Base-by-base conservation (phyloP, 2,329 filamentous ascomycete genomes). In the Stagonosporopsis rhizophila region DNA sequence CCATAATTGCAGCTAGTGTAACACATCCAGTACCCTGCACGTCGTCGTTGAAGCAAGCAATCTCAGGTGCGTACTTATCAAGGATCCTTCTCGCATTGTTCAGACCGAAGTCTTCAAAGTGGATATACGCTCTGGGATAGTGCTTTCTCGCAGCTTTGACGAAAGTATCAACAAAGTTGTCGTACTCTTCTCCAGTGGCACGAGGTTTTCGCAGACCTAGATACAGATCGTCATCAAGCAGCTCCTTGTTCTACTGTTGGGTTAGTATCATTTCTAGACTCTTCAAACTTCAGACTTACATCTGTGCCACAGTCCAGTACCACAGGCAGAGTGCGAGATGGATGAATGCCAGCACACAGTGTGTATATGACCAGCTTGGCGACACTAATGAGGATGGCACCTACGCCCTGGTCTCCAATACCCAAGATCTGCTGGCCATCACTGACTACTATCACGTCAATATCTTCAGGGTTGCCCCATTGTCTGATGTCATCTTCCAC, bases 11-110 rank as follows among this genome's bases (percentile, higher is more conserved):
- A 0, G 92, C 92, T 0, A 96, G 82, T 0, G 92, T 94, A 1
- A 96, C 91, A 56, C 90, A 94, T 0, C 92, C 92, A 0, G 92
- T 96, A 1, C 92, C 92, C 74, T 96, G 92, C 0, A 96, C 87
- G 72, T 96, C 92, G 56, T 96, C 92, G 68, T 96, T 96, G 81
- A 96, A 96, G 73, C 91, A 96, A 0, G 92, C 83, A 7, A 94
- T 88, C 45, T 89, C 70, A 0, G 87, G 82, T 1, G 88, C 85
- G 67, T 95, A 96, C 32, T 82, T 84, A 57, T 96, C 90, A 0
- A 96, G 81, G 2, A 96, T 84, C 3, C 90, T 84, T 27, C 89
- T 82, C 0, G 91, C 90, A 67, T 96, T 96, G 1, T 75, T 75
- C 0, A 96, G 77, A 0, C 91, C 92, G 77, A 96, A 96, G 69